phyloP scores from a whole-genome alignment of 176 grass and related monocot genomes.

The Aegilops tauschii region DNA sequence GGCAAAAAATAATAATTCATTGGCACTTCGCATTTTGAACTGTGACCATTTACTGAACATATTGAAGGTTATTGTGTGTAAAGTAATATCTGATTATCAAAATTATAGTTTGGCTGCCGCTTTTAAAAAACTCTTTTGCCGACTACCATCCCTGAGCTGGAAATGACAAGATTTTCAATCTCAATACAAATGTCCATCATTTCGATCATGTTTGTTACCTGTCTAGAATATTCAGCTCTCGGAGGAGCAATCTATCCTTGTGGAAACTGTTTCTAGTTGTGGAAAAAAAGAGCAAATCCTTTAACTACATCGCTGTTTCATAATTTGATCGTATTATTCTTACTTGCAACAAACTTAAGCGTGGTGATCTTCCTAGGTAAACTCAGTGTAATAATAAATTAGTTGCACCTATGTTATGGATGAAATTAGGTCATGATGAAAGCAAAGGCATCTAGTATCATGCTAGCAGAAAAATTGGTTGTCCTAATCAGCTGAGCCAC shows the following conservation, averaged over 20 bases:
- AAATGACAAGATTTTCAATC: background rate
- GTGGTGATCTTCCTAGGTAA: background rate
- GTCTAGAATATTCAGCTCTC: background rate
- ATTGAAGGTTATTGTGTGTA: background rate
- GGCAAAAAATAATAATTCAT: background rate
- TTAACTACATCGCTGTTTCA: too few relatives aligned
- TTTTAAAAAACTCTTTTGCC: background rate
- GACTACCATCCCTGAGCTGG: background rate
- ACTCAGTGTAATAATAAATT: background rate
- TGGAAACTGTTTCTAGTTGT: background rate
- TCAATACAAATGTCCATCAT: background rate
- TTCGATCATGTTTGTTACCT: background rate
- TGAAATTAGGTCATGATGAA: background rate
- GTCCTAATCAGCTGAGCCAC: conserved; percentile 34
- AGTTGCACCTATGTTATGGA: background rate
- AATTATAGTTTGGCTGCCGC: background rate
- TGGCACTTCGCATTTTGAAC: background rate
- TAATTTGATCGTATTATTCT: too few relatives aligned
- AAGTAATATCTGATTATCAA: too few relatives aligned
- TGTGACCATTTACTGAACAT: background rate
- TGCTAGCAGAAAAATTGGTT: background rate
- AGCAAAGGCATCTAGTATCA: background rate
- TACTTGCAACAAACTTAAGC: background rate
- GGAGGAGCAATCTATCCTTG: background rate
- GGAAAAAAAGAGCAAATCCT: background rate